A percentile compares a stretch with the other conserved stretches of the same genome.
phyloP scores from a whole-genome alignment of 2,329 filamentous ascomycete genomes.

The Penicillium sp. region DNA sequence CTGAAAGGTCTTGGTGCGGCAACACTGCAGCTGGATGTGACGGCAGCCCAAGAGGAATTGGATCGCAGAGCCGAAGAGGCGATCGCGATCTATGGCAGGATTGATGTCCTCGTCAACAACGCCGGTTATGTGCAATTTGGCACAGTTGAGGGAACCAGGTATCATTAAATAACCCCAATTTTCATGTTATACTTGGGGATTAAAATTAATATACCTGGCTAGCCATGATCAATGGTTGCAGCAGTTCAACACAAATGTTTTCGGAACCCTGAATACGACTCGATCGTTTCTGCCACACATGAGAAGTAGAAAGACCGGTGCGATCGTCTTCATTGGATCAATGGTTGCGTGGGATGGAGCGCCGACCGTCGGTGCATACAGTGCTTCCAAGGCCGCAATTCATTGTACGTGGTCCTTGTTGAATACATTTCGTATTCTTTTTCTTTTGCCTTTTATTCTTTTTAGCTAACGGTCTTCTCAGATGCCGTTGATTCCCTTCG shows the following conservation, averaged over 20 bases:
- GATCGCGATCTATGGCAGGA: conserved; percentile 10
- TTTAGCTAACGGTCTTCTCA: not conserved
- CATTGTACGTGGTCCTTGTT: conserved; percentile 8
- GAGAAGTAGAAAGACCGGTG: conserved; percentile 11
- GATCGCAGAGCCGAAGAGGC: conserved; percentile 11
- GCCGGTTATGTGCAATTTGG: conserved; percentile 17
- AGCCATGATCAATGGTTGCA: conserved; percentile 13
- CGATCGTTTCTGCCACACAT: conserved; percentile 15
- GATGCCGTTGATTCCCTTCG: conserved; percentile 13
- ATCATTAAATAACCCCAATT: not conserved
- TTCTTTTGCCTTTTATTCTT: too few relatives aligned
- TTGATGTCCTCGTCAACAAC: conserved; percentile 19
- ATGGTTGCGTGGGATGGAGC: conserved; percentile 15
- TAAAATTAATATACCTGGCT: not conserved
- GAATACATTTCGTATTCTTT: not conserved
- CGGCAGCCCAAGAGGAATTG: conserved; percentile 8
- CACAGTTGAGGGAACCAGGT: conserved; percentile 13
- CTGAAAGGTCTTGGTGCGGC: conserved; percentile 10
- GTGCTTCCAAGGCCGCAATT: conserved; percentile 15
- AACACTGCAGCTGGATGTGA: conserved; percentile 15
- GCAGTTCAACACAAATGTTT: conserved; percentile 19
- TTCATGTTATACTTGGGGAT: not conserved
- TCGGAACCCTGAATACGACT: conserved; percentile 15
- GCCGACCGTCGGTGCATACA: conserved; percentile 12
- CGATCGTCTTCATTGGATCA: conserved; percentile 14